Evolutionary conservation across 148 eudicot genomes (phyloP), one percentile per base, ranked within the genome.

Genomic region (Rhododendron henanense): DNA sequence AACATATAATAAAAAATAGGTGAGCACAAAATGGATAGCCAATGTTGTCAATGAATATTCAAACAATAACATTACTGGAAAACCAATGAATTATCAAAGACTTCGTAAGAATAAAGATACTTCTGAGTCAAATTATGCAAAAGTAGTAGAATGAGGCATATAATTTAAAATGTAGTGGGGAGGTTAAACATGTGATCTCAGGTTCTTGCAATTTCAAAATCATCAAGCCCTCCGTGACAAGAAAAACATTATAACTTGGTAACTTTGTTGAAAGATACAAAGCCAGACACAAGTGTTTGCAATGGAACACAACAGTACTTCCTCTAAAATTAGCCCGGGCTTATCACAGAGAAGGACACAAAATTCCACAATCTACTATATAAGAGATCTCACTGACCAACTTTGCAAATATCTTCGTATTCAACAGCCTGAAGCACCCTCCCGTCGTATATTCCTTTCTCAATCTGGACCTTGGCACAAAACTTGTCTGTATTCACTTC

Each of bases 371-470:
- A 71, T 83, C 23, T 35, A 82, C 7, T 18, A 19, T 1, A 21
- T 39, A 8, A 41, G 74, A 9, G 35, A 86, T 44, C 79, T 90
- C 88, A 91, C 78, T 85, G 82, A n/a, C 83, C 90, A 71, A 94
- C 10, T 88, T 94, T 94, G 90, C 94, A 93, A 81, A 94, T 91
- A 89, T 97, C 98, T 90, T 97, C 99, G 84, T 97, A 97, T 28
- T 94, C 98, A 88, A 97, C 92, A 80, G 96, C 93, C 53, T 91
- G 90, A 51, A 97, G 89, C 82, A 94, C 92, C 89, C 94, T 92
- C 37, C 99, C 99, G 87, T 95, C 99, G 84, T 94, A 97, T 57
- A 90, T 79, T 33, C 99, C 98, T 91, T 94, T 97, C 90, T 95
- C 98, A 83, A 97, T 88, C 89, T 95, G 92, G 84, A 97, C 98